Percentiles rank a stretch among this genome's conserved stretches.
Conservation (phyloP, 2,329 filamentous ascomycete genomes). For the Elsinoe ampelina region DNA sequence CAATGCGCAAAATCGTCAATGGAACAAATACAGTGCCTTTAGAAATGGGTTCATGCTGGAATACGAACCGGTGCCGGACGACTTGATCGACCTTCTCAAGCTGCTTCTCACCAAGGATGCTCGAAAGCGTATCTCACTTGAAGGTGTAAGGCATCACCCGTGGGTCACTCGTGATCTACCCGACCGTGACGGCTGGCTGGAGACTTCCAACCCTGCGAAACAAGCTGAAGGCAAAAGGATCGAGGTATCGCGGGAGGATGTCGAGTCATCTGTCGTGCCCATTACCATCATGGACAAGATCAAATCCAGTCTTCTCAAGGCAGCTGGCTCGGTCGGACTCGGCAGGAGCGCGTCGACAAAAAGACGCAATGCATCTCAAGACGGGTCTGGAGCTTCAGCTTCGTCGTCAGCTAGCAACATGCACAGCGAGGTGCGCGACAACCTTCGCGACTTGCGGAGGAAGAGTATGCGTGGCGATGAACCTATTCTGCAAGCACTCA, state of each 20-base stretch:
- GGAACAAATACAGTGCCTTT: constrained; percentile 43
- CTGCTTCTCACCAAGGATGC: constrained; percentile 85
- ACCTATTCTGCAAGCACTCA: constrained; percentile 42
- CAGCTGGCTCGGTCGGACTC: constrained; percentile 37
- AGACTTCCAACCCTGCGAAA: constrained; percentile 78
- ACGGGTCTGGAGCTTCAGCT: constrained; percentile 18
- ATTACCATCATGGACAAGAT: constrained; percentile 80
- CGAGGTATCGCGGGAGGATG: constrained; percentile 81
- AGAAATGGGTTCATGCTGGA: constrained; percentile 67
- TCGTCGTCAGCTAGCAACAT: constrained; percentile 45
- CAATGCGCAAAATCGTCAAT: constrained; percentile 39
- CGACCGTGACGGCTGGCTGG: constrained; percentile 74
- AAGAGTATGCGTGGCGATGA: constrained; percentile 51
- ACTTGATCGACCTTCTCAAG: constrained; percentile 66
- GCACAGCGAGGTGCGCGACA: constrained; percentile 43
- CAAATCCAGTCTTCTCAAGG: constrained; percentile 60
- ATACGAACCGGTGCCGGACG: constrained; percentile 78
- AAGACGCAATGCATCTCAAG: constrained; percentile 13
- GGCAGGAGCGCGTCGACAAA: constrained; percentile 16
- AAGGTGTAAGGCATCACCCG: constrained; percentile 85
- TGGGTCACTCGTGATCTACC: constrained; percentile 78
- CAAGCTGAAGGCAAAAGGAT: constrained; percentile 75
- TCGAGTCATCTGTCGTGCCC: constrained; percentile 82
- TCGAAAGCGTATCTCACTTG: constrained; percentile 73
- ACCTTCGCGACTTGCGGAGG: constrained; percentile 34